A percentile compares a stretch with the other conserved stretches of the same genome.
Evolutionary conservation across 73 alveolate species (phyloP).

Genomic region (Paraurostyla sp.): DNA sequence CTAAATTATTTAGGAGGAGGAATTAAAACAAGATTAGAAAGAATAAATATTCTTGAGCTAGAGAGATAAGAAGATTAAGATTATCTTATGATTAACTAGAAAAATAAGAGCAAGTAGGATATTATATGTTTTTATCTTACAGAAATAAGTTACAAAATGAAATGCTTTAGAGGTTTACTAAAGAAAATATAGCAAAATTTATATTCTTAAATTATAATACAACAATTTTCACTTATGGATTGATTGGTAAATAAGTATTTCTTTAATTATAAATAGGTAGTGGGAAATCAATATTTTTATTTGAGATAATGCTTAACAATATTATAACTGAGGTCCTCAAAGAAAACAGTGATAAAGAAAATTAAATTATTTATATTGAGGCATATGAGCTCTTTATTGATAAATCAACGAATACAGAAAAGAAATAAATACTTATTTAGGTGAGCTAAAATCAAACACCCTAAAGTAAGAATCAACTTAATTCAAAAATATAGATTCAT

Average conservation of each 20-base stretch:
- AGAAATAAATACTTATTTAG: no score
- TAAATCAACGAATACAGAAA: background rate
- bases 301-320: no score
- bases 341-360: background rate
- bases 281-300: background rate
- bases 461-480: no score
- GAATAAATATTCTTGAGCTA: background rate
- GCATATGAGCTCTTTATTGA: background rate
- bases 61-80: background rate
- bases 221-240: background rate
- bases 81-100: background rate
- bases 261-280: background rate
- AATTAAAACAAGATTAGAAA: slow-evolving; percentile 26
- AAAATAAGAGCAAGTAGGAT: background rate
- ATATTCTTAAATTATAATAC: slow-evolving; percentile 12
- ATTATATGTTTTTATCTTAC: background rate
- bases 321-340: background rate
- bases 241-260: background rate
- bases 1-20: slow-evolving; percentile 10
- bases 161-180: background rate
- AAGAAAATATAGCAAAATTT: background rate
- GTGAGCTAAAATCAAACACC: no score
- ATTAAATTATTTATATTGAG: background rate
- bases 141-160: background rate
- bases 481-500: background rate